Evolutionary conservation across 164 flowering plant species (phyloP), one percentile per base, ranked within the genome.

Genomic region (Magnolia changhungtana): DNA sequence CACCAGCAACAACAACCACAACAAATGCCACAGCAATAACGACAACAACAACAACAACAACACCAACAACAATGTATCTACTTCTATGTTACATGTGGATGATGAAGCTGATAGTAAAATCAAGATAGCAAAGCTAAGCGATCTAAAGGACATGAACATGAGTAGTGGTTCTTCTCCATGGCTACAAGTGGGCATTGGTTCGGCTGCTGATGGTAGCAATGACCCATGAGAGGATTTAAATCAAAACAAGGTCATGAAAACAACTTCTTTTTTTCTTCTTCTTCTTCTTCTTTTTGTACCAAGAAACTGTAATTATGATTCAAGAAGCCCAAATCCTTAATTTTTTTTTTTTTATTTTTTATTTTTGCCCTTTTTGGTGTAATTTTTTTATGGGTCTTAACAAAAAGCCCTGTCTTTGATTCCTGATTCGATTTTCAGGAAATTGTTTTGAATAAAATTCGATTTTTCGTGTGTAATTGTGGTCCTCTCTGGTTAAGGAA

Each of bases 151-250:
- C 77, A 84, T 90, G 74, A 88, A 77, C 72, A 55, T 75, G 72
- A 83, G 75, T 77, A 89, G 81, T 29, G 83, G 81, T 50, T 88
- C 93, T 7, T 86, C 95, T 70, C 88, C 89, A 55, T 94, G 98
- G 98, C 83, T 94, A 84, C 97, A 92, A 75, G 95, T 94, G 67
- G 98, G 98, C 65, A 88, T 94, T 86, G 93, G 93, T 78, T 87
- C 98, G 75, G 87, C 87, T 49, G 80, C 82, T 52, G 81, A 83
- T 74, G 86, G 80, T 64, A 80, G 80, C 8, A 78, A 77, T 85
- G 85, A 83, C 74, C 78, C 83, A 23, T 87, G 74, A 82, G 49
- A 18, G 19, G 18, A 55, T 55, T 9, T 55, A 27, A 59, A 37
- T 37, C 37, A 50, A 73, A 6, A 67, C 49, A 68, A 65, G 9